Evolutionary conservation across 1,284 basidiomycete species (phyloP).

Genomic region (Rhodotorula sp.): DNA sequence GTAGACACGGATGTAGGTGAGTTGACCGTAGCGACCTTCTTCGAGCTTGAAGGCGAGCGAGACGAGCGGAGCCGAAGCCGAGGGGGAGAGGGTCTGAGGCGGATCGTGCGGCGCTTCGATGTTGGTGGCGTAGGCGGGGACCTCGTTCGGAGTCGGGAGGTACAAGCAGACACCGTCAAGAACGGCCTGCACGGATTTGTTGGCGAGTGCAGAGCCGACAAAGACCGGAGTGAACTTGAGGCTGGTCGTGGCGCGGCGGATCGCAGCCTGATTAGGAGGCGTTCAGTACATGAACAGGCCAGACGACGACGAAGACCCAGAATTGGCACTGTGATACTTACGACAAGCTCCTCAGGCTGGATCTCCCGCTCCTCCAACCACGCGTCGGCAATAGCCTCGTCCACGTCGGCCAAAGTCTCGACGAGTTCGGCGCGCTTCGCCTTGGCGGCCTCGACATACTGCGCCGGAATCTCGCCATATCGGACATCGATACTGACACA

Average conservation of each 20-base stretch:
- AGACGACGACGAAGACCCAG: too few species aligned
- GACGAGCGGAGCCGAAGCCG: slow-evolving; percentile 80
- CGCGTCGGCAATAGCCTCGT: slow-evolving; percentile 89
- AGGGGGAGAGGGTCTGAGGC: slow-evolving; percentile 72
- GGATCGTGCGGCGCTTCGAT: slow-evolving; percentile 37
- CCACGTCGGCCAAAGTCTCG: slow-evolving; percentile 92
- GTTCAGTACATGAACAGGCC: too few species aligned
- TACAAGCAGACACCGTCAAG: slow-evolving; percentile 96
- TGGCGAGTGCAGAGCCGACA: slow-evolving; percentile 96
- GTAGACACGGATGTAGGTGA: slow-evolving; percentile 99
- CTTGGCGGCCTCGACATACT: slow-evolving; percentile 68
- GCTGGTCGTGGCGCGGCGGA: slow-evolving; percentile 81
- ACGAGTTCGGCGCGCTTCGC: slow-evolving; percentile 86
- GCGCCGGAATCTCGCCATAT: slow-evolving; percentile 81
- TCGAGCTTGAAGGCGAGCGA: slow-evolving; percentile 98
- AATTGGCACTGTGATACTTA: not conserved
- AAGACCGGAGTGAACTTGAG: slow-evolving; percentile 96
- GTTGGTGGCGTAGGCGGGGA: slow-evolving; percentile 70
- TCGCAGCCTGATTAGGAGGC: too few species aligned
- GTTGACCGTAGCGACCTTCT: slow-evolving; percentile 93
- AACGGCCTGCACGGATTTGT: slow-evolving; percentile 91
- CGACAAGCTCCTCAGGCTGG: slow-evolving; percentile 68
- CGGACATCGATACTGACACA: slow-evolving; percentile 67
- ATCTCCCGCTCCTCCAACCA: slow-evolving; percentile 83
- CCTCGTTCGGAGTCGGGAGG: slow-evolving; percentile 84